phyloP scores from a whole-genome alignment of 2,329 filamentous ascomycete genomes.

The Didymella pinodella region DNA sequence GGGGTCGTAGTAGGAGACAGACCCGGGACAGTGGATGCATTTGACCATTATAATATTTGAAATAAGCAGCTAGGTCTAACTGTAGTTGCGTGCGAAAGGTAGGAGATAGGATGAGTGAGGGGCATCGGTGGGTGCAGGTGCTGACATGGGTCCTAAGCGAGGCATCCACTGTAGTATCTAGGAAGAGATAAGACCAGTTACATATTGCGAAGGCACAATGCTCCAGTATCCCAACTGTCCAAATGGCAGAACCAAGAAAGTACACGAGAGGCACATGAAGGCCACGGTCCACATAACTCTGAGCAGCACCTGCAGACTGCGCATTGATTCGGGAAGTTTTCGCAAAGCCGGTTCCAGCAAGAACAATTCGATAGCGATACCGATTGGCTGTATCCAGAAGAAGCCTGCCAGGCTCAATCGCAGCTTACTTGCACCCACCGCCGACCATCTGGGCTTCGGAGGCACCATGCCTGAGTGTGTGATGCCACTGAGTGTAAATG shows the following conservation, averaged over 20 bases:
- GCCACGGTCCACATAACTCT: slow-evolving; percentile 6
- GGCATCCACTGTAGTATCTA: neutral
- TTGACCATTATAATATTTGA: too few relatives aligned
- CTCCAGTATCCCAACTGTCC: slow-evolving; percentile 18
- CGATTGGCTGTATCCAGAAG: slow-evolving; percentile 20
- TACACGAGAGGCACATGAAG: slow-evolving; percentile 9
- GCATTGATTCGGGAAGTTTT: neutral
- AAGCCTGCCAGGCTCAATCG: slow-evolving; percentile 13
- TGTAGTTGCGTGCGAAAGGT: too few relatives aligned
- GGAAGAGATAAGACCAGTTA: neutral
- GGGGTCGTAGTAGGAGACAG: too few relatives aligned
- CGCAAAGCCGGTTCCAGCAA: slow-evolving; percentile 11
- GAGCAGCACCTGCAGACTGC: neutral
- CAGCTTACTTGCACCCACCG: slow-evolving; percentile 1
- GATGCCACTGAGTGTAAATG: slow-evolving; percentile 16
- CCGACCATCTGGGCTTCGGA: slow-evolving; percentile 10
- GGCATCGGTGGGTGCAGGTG: neutral
- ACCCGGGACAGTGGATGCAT: too few relatives aligned
- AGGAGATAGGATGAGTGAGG: too few relatives aligned
- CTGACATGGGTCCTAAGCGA: neutral
- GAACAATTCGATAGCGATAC: slow-evolving; percentile 15
- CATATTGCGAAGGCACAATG: neutral
- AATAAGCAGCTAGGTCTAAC: too few relatives aligned
- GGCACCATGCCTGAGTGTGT: slow-evolving; percentile 21
- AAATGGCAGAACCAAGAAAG: slow-evolving; percentile 11